phyloP scores from a whole-genome alignment of 139 green algal genomes.

The Picochlorum sp. region DNA sequence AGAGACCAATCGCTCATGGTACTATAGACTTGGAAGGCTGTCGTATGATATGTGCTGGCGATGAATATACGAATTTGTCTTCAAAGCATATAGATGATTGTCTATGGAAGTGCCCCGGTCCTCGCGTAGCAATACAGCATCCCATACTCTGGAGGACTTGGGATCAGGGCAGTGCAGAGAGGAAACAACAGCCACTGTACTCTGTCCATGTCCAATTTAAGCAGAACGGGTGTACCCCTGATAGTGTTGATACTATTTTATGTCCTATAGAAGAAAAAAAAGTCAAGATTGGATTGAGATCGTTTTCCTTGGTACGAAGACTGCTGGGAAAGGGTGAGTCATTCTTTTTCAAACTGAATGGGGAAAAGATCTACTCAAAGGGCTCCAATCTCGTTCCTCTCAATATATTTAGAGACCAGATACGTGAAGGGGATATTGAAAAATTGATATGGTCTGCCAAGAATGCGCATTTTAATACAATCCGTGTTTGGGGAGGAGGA shows the following conservation, averaged over 20 bases:
- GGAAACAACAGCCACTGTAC: no score
- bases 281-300: no score
- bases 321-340: conserved; percentile 27
- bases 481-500: conserved; percentile 60
- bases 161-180: no score
- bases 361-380: conserved; percentile 47
- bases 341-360: conserved; percentile 70
- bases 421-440: conserved; percentile 9
- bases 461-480: conserved; percentile 67
- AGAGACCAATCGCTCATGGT: background rate
- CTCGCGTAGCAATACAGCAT: no score
- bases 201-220: no score
- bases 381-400: conserved; percentile 67
- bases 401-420: conserved; percentile 34
- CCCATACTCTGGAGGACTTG: no score
- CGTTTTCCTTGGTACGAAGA: no score
- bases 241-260: no score
- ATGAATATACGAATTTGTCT: background rate
- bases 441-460: conserved; percentile 36
- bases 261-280: no score
- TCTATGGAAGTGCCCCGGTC: no score
- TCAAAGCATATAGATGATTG: background rate
- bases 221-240: no score
- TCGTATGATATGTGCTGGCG: background rate
- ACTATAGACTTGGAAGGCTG: conserved; percentile 1